Conservation (phyloP, 805 yeast genomes). For the Barnettozyma salicaria region DNA sequence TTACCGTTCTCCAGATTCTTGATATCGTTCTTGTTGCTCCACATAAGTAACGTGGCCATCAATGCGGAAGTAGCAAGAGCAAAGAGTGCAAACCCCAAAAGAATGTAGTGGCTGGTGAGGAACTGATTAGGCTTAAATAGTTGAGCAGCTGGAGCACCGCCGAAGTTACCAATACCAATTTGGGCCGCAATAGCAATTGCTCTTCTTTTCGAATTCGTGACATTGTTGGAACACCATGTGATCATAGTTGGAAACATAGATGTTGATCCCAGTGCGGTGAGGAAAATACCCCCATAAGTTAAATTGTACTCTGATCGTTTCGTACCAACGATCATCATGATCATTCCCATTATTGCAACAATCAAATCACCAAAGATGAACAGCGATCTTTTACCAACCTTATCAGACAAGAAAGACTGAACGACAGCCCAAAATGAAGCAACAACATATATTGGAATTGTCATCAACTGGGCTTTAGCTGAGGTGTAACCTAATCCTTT, state of each 20-base stretch:
- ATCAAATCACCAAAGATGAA: conserved; percentile 24
- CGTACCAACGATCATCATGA: conserved; percentile 27
- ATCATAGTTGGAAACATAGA: conserved; percentile 31
- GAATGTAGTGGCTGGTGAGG: conserved; percentile 30
- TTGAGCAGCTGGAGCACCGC: conserved; percentile 33
- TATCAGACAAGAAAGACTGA: conserved; percentile 27
- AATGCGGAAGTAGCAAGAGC: conserved; percentile 26
- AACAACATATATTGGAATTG: conserved; percentile 36
- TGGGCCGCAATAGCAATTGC: conserved; percentile 37
- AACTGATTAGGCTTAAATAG: conserved; percentile 29
- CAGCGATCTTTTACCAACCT: conserved; percentile 28
- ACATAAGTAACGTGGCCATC: conserved; percentile 22
- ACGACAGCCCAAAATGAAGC: conserved; percentile 28
- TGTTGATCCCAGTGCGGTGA: conserved; percentile 29
- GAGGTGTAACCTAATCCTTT: conserved; percentile 34
- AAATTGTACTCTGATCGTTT: conserved; percentile 18
- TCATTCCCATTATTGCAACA: conserved; percentile 31
- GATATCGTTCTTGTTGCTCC: conserved; percentile 25
- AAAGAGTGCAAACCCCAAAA: conserved; percentile 29
- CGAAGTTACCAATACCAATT: conserved; percentile 35
- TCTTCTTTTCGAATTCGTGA: conserved; percentile 32
- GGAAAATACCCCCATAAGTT: conserved; percentile 30
- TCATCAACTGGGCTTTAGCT: conserved; percentile 36
- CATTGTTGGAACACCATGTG: conserved; percentile 35
- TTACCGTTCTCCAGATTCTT: conserved; percentile 28